Base-by-base conservation (phyloP, 805 yeast species). In the Lipomyces sp. region DNA sequence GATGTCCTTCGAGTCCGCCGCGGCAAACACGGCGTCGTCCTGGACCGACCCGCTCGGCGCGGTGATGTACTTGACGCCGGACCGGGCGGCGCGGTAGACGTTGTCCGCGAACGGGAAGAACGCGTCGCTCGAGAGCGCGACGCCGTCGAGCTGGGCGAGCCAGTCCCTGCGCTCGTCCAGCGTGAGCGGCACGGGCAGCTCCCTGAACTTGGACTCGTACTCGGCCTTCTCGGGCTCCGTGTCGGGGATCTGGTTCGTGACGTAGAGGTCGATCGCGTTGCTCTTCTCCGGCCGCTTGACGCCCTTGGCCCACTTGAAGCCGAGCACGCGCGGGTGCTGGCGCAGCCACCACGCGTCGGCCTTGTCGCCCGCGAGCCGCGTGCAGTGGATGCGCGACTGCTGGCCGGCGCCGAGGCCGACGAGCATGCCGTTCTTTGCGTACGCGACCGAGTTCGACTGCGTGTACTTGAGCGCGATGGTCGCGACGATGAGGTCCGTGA, bases 61-160 rank as follows among this genome's bases (percentile, higher is more conserved):
- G 65, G 96, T 95, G 68, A 93, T 78, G 74, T 76, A 93, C 72
- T 87, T 88, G 63, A 90, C 99, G 70, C 99, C 99, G 18, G 95
- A 84, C 77, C 86, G 82, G 45, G 83, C 96, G 59, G 98, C 98
- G 71, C 99, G 83, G 81, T 91, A 89, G 62, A 93, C 96, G 68
- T 93, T 93, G 72, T 93, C 99, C 61, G 98, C 93, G 93, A 93
- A 93, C 73, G 99, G 99, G 95, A 93, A 93, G 82, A 93, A 93
- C 26, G 99, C 99, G 69, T 93, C 99, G 2, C 97, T 89, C 16
- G 96, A 84, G 63, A 90, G 77, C 11, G 98, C 89, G 50, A 93
- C 99, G 63, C 86, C 82, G 53, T 75, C 80, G 70, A 89, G 78
- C 74, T 89, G 81, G 56, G 73, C 63, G 60, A 84, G 72, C 98